Percentiles rank a stretch among this genome's conserved stretches.
These are phyloP conservation scores for Aspergillus brasiliensis DNA, from an alignment of 2,329 filamentous ascomycete genomes.

Conservation along the genomic window DNA sequence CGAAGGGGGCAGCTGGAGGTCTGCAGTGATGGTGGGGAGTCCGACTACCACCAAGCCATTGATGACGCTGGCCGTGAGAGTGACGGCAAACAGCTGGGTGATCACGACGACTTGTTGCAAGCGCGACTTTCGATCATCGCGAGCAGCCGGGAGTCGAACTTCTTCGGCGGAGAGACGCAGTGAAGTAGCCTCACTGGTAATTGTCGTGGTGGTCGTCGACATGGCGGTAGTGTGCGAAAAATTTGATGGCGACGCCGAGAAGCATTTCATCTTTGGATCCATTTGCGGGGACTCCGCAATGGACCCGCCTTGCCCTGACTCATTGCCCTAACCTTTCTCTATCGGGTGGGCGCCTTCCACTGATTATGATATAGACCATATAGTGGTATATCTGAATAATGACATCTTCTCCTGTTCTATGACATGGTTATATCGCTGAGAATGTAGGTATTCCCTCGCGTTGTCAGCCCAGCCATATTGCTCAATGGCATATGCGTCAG, in stretches of 20 bases:
- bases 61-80: slow-evolving; percentile 29
- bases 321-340: too few species aligned
- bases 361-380: too few species aligned
- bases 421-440: too few species aligned
- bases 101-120: slow-evolving; percentile 16
- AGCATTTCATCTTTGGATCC: too few species aligned
- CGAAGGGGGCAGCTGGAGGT: slow-evolving; percentile 31
- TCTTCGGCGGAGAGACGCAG: background rate
- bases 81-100: slow-evolving; percentile 22
- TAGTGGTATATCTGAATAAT: too few species aligned
- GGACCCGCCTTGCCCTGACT: background rate
- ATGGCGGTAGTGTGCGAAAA: background rate
- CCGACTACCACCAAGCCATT: slow-evolving; percentile 48
- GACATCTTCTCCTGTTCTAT: too few species aligned
- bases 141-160: background rate
- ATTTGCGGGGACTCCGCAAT: background rate
- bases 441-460: too few species aligned
- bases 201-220: background rate
- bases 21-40: slow-evolving; percentile 45
- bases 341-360: too few species aligned
- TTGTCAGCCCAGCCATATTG: too few species aligned
- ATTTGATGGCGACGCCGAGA: background rate
- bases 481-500: too few species aligned
- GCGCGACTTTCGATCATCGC: background rate
- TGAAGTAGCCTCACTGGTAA: background rate